Percentiles rank a stretch among this genome's conserved stretches.
phyloP scores from a whole-genome alignment of 768 basidiomycete genomes.

The Boletales sp. region DNA sequence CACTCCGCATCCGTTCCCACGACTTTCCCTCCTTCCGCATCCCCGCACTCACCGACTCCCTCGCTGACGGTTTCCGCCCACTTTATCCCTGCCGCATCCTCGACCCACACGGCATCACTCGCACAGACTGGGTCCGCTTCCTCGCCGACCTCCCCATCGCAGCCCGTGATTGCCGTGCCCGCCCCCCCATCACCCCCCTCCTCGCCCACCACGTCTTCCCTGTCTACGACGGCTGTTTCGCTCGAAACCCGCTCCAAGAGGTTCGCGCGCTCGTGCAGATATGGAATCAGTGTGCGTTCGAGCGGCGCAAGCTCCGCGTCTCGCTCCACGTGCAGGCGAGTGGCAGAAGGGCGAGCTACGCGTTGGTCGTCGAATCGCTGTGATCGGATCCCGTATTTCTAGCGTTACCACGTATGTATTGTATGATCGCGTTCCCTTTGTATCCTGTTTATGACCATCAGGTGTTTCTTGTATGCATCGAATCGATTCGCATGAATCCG shows the following conservation, averaged over 20 bases:
- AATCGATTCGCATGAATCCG: no score
- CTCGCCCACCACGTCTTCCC: conserved; percentile 5
- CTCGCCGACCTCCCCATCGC: conserved; percentile 27
- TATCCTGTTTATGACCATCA: no score
- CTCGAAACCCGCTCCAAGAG: conserved; percentile 14
- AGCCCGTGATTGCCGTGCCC: conserved; percentile 13
- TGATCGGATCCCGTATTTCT: conserved; percentile 6
- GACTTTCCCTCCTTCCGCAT: conserved; percentile 28
- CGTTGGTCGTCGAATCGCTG: conserved; percentile 27
- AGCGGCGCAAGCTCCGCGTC: conserved; percentile 28
- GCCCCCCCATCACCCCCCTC: conserved; percentile 14
- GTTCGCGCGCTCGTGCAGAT: conserved; percentile 25
- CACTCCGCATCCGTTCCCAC: conserved; percentile 23
- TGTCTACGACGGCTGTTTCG: conserved; percentile 20
- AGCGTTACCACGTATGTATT: conserved; percentile 1
- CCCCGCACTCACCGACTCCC: conserved; percentile 16
- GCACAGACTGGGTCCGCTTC: conserved; percentile 28
- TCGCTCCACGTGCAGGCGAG: conserved; percentile 9
- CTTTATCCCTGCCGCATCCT: conserved; percentile 24
- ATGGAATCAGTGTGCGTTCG: conserved; percentile 32
- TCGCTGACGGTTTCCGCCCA: conserved; percentile 24
- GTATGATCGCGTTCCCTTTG: no score
- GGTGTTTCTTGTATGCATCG: no score
- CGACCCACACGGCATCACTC: conserved; percentile 27
- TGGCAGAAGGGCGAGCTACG: conserved; percentile 3